Evolutionary conservation across 371 early-diverging fungal species (phyloP), one percentile per base, ranked within the genome.

Genomic region (Blastocladiella emersonii): DNA sequence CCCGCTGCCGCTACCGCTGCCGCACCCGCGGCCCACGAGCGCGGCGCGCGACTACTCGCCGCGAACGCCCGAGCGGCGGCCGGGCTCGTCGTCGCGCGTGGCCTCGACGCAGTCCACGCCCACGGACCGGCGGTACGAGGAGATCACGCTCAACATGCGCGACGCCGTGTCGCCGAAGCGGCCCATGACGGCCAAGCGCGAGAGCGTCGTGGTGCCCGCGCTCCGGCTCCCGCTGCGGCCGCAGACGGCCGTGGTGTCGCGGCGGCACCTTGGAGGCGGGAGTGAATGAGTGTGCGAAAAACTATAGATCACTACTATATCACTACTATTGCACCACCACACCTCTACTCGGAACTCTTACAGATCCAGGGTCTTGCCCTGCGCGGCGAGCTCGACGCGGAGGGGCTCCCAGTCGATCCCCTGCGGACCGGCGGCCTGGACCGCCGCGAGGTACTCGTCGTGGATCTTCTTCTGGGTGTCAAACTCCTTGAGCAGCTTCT

Each of bases 401-500:
- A 96, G 71, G 85, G 95, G 35, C 73, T 95, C 41, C 84, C 86
- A 13, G 89, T 89, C 0, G 83, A 88, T 63, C 78, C 86, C 23
- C n/a, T n/a, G n/a, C n/a, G n/a, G n/a, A n/a, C n/a, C n/a, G 79
- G 63, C 65, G 5, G 17, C 65, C 62, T 63, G 17, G n/a, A 8
- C 59, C 36, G 32, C 69, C 27, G 80, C 74, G 25, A 85, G 73
- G 68, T 89, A 95, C 74, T 93, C 88, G 43, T 80, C 77, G 68
- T 95, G 92, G 45, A 95, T 74, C 74, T 91, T 92, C 63, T 75
- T 79, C 73, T 95, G 96, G 3, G 73, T 74, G 19, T 89, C 88
- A 67, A 77, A 85, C 68, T 91, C 90, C 78, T 95, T 95, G 62
- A 78, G 72, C 61, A 93, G 74, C 74, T 92, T 93, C 83, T 95